phyloP scores from a whole-genome alignment of 2,329 filamentous ascomycete species.

The Capronia epimyces region DNA sequence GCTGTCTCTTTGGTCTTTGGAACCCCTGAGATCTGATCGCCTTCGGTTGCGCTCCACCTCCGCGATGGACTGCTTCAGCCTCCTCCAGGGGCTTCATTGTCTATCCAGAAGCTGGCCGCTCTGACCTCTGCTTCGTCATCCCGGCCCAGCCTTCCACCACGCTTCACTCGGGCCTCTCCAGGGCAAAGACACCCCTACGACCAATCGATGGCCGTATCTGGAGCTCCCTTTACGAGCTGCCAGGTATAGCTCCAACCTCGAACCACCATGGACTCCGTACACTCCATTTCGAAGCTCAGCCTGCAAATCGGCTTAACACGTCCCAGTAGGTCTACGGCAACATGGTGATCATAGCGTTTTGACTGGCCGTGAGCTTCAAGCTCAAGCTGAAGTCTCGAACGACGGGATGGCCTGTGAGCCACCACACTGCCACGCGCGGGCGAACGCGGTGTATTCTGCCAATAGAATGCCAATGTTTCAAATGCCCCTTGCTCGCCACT shows the following conservation, averaged over 20 bases:
- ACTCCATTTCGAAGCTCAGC: not conserved
- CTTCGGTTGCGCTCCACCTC: not conserved
- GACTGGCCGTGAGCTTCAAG: not conserved
- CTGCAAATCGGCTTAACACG: conserved; percentile 1
- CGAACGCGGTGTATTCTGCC: conserved; percentile 3
- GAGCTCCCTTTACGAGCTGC: conserved; percentile 3
- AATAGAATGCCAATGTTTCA: conserved; percentile 24
- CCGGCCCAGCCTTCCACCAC: not conserved
- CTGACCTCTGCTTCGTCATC: not conserved
- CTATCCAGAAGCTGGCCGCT: not conserved
- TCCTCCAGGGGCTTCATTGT: conserved; percentile 11
- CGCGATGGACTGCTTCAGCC: conserved; percentile 16
- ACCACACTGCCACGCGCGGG: conserved; percentile 8
- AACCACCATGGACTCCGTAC: not conserved
- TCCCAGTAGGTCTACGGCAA: not conserved
- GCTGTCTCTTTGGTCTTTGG: not conserved
- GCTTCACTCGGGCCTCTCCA: not conserved
- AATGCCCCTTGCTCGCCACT: conserved; percentile 14
- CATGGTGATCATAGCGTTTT: conserved; percentile 8
- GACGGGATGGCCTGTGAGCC: not conserved
- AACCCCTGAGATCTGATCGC: not conserved
- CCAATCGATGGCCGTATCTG: conserved; percentile 5
- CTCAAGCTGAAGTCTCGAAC: conserved; percentile 8
- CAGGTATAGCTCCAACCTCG: not conserved
- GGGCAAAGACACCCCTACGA: not conserved